Percentiles rank a stretch among this genome's conserved stretches.
These are phyloP conservation scores for Papiliotrema fonsecae DNA, from an alignment of 1,284 basidiomycete genomes.

Conservation along the genomic window DNA sequence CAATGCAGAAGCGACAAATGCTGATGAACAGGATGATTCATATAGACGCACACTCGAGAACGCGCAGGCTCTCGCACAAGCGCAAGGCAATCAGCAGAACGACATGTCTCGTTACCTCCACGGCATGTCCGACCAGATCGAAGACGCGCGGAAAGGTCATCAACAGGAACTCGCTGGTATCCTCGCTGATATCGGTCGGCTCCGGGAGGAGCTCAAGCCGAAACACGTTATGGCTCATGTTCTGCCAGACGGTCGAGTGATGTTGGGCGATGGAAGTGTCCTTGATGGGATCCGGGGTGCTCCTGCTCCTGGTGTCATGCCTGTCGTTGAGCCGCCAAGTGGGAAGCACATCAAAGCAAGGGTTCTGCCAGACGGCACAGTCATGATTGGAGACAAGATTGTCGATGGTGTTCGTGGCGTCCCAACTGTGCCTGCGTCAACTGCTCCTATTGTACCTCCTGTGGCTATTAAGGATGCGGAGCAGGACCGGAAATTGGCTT, in stretches of 20 bases:
- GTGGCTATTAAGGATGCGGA: constrained; percentile 30
- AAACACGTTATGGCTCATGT: constrained; percentile 36
- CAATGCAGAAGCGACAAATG: neutral
- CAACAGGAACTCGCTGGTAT: constrained; percentile 36
- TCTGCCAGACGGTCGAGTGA: constrained; percentile 39
- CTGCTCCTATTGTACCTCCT: constrained; percentile 13
- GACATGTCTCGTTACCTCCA: constrained; percentile 46
- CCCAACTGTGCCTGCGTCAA: constrained; percentile 17
- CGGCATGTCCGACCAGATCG: constrained; percentile 43
- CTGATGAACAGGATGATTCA: constrained; percentile 3
- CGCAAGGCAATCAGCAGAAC: constrained; percentile 43
- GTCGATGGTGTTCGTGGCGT: constrained; percentile 39
- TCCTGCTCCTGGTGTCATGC: constrained; percentile 15
- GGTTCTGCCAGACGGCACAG: constrained; percentile 41
- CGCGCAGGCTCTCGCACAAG: constrained; percentile 30
- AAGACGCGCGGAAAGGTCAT: constrained; percentile 25
- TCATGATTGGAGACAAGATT: constrained; percentile 39
- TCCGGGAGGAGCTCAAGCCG: constrained; percentile 37
- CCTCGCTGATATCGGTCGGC: constrained; percentile 33
- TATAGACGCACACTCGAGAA: constrained; percentile 1
- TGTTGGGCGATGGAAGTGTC: constrained; percentile 41
- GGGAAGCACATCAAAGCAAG: constrained; percentile 30
- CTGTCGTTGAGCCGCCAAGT: constrained; percentile 20
- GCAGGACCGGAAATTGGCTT: constrained; percentile 36
- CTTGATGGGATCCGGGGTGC: constrained; percentile 42